Evolutionary conservation across 306 rosid species (phyloP), one percentile per base, ranked within the genome.

Genomic region (Dalbergia oliveri): DNA sequence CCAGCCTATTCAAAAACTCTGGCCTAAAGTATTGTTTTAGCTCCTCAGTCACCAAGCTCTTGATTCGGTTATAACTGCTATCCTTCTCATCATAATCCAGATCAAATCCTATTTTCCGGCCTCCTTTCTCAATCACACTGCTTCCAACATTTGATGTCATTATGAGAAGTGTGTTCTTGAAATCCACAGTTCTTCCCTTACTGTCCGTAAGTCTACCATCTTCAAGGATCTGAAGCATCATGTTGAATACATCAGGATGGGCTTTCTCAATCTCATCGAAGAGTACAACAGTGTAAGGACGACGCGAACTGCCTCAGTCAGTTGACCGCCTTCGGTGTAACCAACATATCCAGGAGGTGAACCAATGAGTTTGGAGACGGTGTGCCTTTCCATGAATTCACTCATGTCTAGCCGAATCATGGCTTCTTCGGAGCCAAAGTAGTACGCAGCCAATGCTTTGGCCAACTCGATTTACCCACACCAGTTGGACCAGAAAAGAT

Each of bases 391-490:
- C 97, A 94, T 92, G 70, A 94, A 94, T 70, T 94, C 98, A 88
- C 98, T 94, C 98, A 92, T 94, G 79, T 94, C 98, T 69, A 94
- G 97, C n/a, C 98, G 90, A 73, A 94, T 92, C 98, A 94, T 92
- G 78, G 98, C 98, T 77, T 94, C 98, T 84, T 92, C 95, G 50
- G 98, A 94, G 66, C 98, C 97, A 57, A 94, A 94, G 86, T 94
- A 94, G 89, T 92, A 94, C 16, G 98, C 94, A 70, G 97, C 98
- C 92, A 94, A 87, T 14, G 98, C 90, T 79, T 94, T 94, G 50
- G 98, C 98, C 43, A 94, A 89, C 77, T 94, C 98, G n/a, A 94
- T 87, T 94, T 94, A 45, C 98, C 97, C 35, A 94, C 98, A 81
- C 97, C 98, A 59, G 98, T 94, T 69, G 98, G 98, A 76, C 98